Percentiles rank a stretch among this genome's conserved stretches.
phyloP scores from a whole-genome alignment of 768 basidiomycete genomes.

The Lentinus brumalis region DNA sequence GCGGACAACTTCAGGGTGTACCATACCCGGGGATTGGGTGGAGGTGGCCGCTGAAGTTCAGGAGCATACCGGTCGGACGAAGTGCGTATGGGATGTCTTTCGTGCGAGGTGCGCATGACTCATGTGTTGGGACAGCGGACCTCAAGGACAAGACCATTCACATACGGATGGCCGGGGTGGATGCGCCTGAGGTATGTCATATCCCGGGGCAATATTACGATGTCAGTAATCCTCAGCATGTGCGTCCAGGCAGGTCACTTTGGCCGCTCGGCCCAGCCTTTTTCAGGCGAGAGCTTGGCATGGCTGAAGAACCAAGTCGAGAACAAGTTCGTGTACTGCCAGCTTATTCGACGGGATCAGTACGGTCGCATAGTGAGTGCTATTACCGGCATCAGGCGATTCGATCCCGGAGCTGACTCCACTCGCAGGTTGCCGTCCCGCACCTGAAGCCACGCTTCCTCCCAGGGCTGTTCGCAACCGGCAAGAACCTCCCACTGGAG shows the following conservation, averaged over 20 bases:
- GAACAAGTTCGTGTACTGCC: constrained; percentile 67
- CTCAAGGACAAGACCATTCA: constrained; percentile 82
- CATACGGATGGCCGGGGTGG: constrained; percentile 87
- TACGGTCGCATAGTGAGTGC: constrained; percentile 76
- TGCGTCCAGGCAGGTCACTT: constrained; percentile 71
- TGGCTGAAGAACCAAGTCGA: constrained; percentile 66
- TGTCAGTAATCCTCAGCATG: too few species aligned
- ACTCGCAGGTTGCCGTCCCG: constrained; percentile 32
- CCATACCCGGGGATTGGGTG: constrained; percentile 79
- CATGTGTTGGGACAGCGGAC: constrained; percentile 40
- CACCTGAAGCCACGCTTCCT: constrained; percentile 54
- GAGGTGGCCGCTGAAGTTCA: constrained; percentile 71
- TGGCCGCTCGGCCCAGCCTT: constrained; percentile 77
- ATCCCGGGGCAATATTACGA: too few species aligned
- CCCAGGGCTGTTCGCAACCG: constrained; percentile 49
- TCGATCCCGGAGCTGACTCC: too few species aligned
- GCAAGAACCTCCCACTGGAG: constrained; percentile 58
- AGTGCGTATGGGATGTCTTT: constrained; percentile 29
- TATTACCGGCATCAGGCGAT: too few species aligned
- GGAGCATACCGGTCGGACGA: constrained; percentile 61
- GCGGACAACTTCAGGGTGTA: constrained; percentile 87
- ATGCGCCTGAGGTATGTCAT: constrained; percentile 83
- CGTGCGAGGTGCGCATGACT: not conserved
- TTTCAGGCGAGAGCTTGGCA: constrained; percentile 67
- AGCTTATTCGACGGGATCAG: constrained; percentile 77